phyloP scores from a whole-genome alignment of 1,139 yeast genomes.

The Hansenula lynferdii region DNA sequence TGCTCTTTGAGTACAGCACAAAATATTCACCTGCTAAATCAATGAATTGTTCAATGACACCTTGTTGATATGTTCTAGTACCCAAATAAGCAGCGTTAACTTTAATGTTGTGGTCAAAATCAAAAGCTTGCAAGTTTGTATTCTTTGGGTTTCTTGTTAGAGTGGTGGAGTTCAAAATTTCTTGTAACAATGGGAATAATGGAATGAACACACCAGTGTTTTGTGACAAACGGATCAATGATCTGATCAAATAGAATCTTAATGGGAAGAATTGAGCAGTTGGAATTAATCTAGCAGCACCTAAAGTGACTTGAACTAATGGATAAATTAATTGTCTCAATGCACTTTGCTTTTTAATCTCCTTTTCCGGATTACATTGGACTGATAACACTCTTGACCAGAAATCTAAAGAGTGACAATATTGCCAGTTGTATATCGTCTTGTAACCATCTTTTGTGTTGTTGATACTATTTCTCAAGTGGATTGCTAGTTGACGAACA shows the following conservation, averaged over 20 bases:
- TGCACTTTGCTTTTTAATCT: conserved; percentile 60
- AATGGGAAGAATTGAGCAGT: conserved; percentile 94
- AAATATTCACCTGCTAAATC: conserved; percentile 82
- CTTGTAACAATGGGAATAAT: conserved; percentile 78
- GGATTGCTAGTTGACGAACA: conserved; percentile 90
- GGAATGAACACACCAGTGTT: conserved; percentile 92
- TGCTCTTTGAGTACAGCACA: conserved; percentile 73
- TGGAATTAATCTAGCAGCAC: conserved; percentile 85
- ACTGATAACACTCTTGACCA: conserved; percentile 87
- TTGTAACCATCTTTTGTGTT: conserved; percentile 43
- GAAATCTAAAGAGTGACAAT: conserved; percentile 89
- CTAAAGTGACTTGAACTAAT: conserved; percentile 90
- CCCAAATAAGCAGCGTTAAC: conserved; percentile 82
- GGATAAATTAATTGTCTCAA: conserved; percentile 88
- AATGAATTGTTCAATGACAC: conserved; percentile 79
- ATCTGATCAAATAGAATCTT: conserved; percentile 81
- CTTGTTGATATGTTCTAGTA: conserved; percentile 82
- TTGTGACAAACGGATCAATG: conserved; percentile 78
- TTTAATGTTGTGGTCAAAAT: conserved; percentile 81
- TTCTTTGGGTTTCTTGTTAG: conserved; percentile 63
- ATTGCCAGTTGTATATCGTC: conserved; percentile 91
- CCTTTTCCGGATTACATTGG: conserved; percentile 60
- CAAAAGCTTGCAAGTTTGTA: conserved; percentile 67
- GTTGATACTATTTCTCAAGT: conserved; percentile 76
- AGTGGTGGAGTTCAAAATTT: conserved; percentile 76